Evolutionary conservation across 2,329 filamentous ascomycete genomes (phyloP), one percentile per base, ranked within the genome.

Genomic region (Aureobasidium sp.): DNA sequence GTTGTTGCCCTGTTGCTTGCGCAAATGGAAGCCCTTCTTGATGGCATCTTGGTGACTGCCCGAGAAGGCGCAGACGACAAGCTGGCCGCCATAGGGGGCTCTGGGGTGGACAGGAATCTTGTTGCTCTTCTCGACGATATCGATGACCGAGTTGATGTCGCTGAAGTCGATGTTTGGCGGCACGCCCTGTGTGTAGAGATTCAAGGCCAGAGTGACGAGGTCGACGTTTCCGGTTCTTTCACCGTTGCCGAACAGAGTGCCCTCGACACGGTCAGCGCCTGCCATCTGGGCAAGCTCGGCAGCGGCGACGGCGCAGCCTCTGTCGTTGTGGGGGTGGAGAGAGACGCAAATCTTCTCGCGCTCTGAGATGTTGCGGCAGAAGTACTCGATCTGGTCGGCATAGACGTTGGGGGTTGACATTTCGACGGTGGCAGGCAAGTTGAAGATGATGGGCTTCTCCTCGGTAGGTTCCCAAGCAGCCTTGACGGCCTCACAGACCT

Each of bases 211-310:
- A 37, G 92, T 97, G 54, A 97, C 91, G 61, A 97, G 82, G 72
- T 97, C 93, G 25, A 97, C 91, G 70, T 97, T 97, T 65, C 93
- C 94, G 0, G 93, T 97, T 66, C 94, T 81, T 81, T 99, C 93
- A 63, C 94, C 93, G 68, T 97, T 97, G 58, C 92, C 91, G 71
- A 97, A 95, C 42, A 97, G 81, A 66, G 91, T 96, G 49, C 93
- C 93, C 75, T 97, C 93, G 15, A 97, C 93, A 72, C 94, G 81
- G 75, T 97, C 90, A 39, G 91, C 94, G 59, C 93, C 94, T 21
- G 92, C 94, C 92, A 97, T 97, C 75, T 97, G 92, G 7, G 89
- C 93, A 69, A 97, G 76, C 73, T 97, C 93, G 10, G 93, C 89
- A 0, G 92, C 92, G 0, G 93, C 93, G 16, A 94, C 86, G 3